Evolutionary conservation across 2,329 filamentous ascomycete species (phyloP).

Genomic region (Claviceps cyperi): DNA sequence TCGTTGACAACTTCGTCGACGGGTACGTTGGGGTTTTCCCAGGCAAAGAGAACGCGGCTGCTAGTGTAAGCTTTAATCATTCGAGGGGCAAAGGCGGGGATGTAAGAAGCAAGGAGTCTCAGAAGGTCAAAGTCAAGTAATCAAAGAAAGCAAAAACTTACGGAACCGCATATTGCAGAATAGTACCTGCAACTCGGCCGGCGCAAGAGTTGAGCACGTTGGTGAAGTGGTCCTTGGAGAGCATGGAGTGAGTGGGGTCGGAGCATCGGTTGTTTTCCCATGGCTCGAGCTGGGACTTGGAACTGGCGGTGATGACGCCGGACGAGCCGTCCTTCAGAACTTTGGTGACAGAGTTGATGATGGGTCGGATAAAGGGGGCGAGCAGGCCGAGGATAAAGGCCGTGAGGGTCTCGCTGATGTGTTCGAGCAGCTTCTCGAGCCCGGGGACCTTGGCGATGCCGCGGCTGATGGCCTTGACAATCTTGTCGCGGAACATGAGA

Average conservation of each 20-base stretch:
- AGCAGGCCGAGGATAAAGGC: constrained; percentile 83
- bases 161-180: constrained; percentile 78
- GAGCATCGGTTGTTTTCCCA: constrained; percentile 65
- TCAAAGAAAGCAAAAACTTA: constrained; percentile 23
- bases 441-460: constrained; percentile 88
- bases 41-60: constrained; percentile 68
- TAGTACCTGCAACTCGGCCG: constrained; percentile 57
- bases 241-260: constrained; percentile 69
- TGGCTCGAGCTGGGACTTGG: constrained; percentile 62
- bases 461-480: constrained; percentile 72
- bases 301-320: constrained; percentile 50
- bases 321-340: constrained; percentile 76
- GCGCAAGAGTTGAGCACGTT: constrained; percentile 65
- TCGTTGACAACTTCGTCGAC: constrained; percentile 76
- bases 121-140: background rate
- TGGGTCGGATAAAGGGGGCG: constrained; percentile 79
- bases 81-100: background rate
- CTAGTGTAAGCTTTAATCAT: background rate
- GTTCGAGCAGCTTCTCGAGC: constrained; percentile 77
- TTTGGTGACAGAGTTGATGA: constrained; percentile 77
- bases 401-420: constrained; percentile 84
- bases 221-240: constrained; percentile 75
- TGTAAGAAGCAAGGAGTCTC: background rate
- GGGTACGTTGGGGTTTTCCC: constrained; percentile 74
- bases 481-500: constrained; percentile 81